phyloP scores from a whole-genome alignment of 306 rosid genomes.

The Trichosanthes cucumerina region DNA sequence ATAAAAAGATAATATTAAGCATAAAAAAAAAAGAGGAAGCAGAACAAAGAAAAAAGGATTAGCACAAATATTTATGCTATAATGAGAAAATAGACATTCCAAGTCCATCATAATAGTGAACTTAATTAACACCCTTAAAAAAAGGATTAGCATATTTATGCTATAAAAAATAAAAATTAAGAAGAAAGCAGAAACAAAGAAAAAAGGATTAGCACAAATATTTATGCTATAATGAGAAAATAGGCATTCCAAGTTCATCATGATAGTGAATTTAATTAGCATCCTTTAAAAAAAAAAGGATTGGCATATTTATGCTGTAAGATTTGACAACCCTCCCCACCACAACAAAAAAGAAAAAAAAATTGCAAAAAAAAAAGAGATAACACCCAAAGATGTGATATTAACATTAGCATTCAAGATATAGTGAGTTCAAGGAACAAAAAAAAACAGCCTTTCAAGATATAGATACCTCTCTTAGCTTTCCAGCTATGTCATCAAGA shows the following conservation, averaged over 20 bases:
- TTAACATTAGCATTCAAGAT: background rate
- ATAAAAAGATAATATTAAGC: background rate
- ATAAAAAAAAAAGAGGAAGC: background rate
- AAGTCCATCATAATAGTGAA: background rate
- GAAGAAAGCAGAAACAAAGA: background rate
- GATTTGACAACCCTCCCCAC: background rate
- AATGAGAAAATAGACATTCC: background rate
- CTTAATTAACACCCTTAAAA: background rate
- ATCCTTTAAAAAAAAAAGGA: background rate
- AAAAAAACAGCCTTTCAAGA: background rate
- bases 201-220: background rate
- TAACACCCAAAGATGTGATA: background rate
- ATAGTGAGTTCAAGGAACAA: background rate
- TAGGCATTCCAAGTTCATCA: background rate
- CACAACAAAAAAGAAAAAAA: background rate
- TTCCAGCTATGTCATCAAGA: constrained; percentile 82
- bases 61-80: background rate
- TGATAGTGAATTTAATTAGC: background rate
- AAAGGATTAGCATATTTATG: background rate
- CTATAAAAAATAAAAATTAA: background rate
- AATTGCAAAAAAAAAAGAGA: background rate
- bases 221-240: background rate
- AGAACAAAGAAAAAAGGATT: background rate
- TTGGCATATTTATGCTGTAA: background rate
- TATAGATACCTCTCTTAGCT: constrained; percentile 65